Evolutionary conservation across 2,329 filamentous ascomycete species (phyloP), one percentile per base, ranked within the genome.

Genomic region (Blumeriella jaapii): DNA sequence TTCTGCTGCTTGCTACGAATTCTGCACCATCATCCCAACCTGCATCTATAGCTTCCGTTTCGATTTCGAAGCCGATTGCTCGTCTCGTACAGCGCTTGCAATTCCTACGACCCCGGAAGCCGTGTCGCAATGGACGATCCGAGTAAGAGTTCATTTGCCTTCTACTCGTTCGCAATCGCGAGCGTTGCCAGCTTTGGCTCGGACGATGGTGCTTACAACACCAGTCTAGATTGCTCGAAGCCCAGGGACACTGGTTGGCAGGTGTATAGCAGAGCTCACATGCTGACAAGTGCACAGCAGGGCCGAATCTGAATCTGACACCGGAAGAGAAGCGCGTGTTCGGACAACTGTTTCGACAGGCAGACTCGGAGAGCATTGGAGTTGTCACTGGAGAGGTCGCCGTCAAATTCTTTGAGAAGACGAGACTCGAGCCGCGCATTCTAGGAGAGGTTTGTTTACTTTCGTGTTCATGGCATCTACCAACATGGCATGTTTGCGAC

Each of bases 351-450:
- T 95, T 98, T 63, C 78, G 82, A 59, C 80, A 86, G 53, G 91
- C 91, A 48, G 91, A 98, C 61, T 82, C 80, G 40, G 91, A 95
- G 51, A 82, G 75, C 56, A 79, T 94, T 39, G 86, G 87, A 37
- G 86, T 96, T 46, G 84, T 98, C 20, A 95, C 91, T 12, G 91
- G 91, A 60, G 91, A 98, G 61, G 73, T 93, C 42, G 91, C 91
- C 40, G 87, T 98, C 59, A 84, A 86, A 58, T 96, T 98, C 67
- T 98, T 98, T 57, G 87, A 96, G 61, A 91, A 91, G 68, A 96
- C 91, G 29, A 79, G 82, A 49, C 69, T 98, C 31, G 77, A 89
- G 42, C 84, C 87, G 35, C 77, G 83, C 43, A 70, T 91, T 31
- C 69, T 98, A 40, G 91, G 89, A 60, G 79, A 93, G 74, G 83